phyloP scores from a whole-genome alignment of 208 protist genomes.

The Zelonia costaricensis region DNA sequence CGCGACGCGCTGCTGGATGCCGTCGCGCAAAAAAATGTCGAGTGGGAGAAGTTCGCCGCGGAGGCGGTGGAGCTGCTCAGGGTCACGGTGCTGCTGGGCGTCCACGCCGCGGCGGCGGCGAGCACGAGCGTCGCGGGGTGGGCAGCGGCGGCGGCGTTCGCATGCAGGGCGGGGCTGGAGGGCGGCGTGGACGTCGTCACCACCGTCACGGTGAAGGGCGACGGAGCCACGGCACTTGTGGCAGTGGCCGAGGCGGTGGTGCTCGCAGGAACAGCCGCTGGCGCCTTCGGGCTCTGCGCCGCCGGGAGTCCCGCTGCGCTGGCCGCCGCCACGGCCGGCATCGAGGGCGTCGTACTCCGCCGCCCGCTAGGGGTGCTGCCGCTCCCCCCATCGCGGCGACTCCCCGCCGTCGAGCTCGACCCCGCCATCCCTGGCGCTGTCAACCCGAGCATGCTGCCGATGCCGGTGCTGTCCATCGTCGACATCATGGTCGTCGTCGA shows the following conservation, averaged over 20 bases:
- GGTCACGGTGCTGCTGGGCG: constrained; percentile 8
- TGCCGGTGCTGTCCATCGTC: too few relatives aligned
- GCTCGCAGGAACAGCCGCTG: background rate
- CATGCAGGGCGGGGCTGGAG: too few relatives aligned
- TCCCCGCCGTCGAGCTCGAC: too few relatives aligned
- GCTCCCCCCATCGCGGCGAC: too few relatives aligned
- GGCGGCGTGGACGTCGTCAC: too few relatives aligned
- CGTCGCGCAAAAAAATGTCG: background rate
- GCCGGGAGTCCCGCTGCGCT: too few relatives aligned
- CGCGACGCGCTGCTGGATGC: background rate
- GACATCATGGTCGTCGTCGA: too few relatives aligned
- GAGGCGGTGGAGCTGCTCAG: constrained; percentile 16
- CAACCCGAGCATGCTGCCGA: too few relatives aligned
- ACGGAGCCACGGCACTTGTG: background rate
- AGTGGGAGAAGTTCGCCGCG: background rate
- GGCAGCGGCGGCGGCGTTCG: background rate
- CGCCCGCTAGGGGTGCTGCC: too few relatives aligned
- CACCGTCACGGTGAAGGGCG: background rate
- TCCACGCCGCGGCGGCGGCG: background rate
- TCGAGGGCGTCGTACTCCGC: too few relatives aligned
- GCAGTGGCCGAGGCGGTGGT: background rate
- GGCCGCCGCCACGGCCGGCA: too few relatives aligned
- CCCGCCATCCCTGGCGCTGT: too few relatives aligned
- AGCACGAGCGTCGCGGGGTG: background rate
- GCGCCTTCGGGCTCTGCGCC: background rate